phyloP scores from a whole-genome alignment of 495 filamentous ascomycete genomes.

The Talaromyces borbonicus region DNA sequence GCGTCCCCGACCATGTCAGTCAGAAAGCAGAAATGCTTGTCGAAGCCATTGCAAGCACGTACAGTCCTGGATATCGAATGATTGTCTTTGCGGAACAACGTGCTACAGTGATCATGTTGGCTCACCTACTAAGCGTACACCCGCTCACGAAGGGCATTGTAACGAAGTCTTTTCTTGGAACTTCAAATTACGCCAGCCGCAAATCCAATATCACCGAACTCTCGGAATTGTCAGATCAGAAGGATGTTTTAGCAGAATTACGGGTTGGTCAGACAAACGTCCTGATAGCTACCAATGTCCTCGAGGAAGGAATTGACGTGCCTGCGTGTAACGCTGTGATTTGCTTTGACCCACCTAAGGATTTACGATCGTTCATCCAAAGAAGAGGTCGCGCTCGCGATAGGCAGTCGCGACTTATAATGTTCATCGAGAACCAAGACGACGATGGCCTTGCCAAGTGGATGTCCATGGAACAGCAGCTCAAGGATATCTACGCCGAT shows the following conservation, averaged over 20 bases:
- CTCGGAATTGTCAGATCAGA: constrained; percentile 42
- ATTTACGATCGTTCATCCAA: constrained; percentile 82
- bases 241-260: constrained; percentile 57
- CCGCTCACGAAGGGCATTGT: constrained; percentile 45
- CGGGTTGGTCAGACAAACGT: constrained; percentile 61
- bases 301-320: constrained; percentile 91
- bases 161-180: constrained; percentile 58
- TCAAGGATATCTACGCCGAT: constrained; percentile 67
- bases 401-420: constrained; percentile 56
- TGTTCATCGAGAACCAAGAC: constrained; percentile 45
- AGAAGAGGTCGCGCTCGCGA: constrained; percentile 75
- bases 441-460: constrained; percentile 37
- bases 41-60: constrained; percentile 35
- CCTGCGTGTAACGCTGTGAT: constrained; percentile 77
- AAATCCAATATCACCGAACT: constrained; percentile 53
- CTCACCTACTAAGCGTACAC: constrained; percentile 54
- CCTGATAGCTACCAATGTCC: constrained; percentile 70
- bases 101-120: constrained; percentile 57
- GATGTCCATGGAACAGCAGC: constrained; percentile 54
- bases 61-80: constrained; percentile 45
- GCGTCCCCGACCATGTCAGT: constrained; percentile 25
- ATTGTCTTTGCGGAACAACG: constrained; percentile 74
- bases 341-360: constrained; percentile 69
- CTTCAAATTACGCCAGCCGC: constrained; percentile 38
- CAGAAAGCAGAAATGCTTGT: constrained; percentile 47